Evolutionary conservation across 2,329 filamentous ascomycete genomes (phyloP), one percentile per base, ranked within the genome.

Genomic region (Apiospora marii): DNA sequence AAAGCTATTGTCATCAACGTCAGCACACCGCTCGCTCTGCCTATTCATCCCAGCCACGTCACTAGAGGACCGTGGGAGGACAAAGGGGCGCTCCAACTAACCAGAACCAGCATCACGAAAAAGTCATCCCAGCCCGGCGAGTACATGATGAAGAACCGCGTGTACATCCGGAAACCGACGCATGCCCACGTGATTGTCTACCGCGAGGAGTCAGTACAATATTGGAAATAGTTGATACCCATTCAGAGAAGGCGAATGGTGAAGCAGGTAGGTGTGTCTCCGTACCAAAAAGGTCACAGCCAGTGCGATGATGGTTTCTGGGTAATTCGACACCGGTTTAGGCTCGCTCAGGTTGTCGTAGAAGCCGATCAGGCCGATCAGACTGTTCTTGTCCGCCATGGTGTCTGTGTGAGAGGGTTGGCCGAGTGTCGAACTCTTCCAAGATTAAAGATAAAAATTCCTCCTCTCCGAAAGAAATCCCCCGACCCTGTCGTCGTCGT

Each of bases 121-220:
- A 77, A 41, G 48, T 78, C 77, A 58, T 78, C 77, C 76, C 75
- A 78, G 24, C 77, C 76, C 24, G 72, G 74, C 30, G 75, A 73
- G 12, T 73, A 68, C 5, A 76, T 61, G 19, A 77, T 69, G 27
- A 61, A 73, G 13, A 77, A 51, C 30, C 77, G 75, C 8, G 75
- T 71, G 70, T 77, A 77, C 22, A 78, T 72, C 30, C 77, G 77
- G 22, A 75, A 75, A 6, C 73, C 7, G 14, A 78, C 73, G 69
- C 76, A 78, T 12, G 73, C 70, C 37, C 71, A 69, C 30, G 70
- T 43, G 19, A 68, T 30, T 43, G 19, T 8, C 69, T 71, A 22
- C 16, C 10, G 68, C 12, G 4, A n/a, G 5, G 34, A 24, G 44
- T 41, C 19, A 46, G 41, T 44, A 41, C 37, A 41, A 10, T 1